Conservation (phyloP, 2,329 filamentous ascomycete species). For the Fusarium tricinctum region DNA sequence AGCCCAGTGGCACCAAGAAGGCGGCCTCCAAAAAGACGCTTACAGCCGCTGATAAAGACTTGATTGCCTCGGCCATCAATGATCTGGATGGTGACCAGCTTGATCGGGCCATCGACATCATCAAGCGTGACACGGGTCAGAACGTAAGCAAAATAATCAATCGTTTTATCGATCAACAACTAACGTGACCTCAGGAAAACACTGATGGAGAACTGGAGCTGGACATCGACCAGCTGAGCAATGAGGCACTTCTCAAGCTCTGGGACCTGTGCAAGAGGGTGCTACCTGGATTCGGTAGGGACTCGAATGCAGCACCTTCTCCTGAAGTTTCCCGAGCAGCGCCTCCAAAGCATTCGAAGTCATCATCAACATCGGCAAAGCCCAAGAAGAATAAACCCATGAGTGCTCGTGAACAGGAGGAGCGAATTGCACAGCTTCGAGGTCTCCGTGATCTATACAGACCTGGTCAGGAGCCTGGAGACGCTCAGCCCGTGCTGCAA, state of each 20-base stretch:
- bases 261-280: constrained; percentile 62
- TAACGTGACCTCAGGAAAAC: constrained; percentile 62
- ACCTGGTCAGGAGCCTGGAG: constrained; percentile 52
- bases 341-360: constrained; percentile 50
- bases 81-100: constrained; percentile 84
- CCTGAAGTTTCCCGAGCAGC: constrained; percentile 52
- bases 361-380: constrained; percentile 59
- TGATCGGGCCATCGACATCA: constrained; percentile 86
- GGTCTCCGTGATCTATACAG: constrained; percentile 64
- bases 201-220: constrained; percentile 71
- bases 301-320: constrained; percentile 49
- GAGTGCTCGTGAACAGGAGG: constrained; percentile 78
- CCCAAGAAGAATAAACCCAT: constrained; percentile 83
- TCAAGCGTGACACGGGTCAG: constrained; percentile 85
- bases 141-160: constrained; percentile 67
- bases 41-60: constrained; percentile 87
- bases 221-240: constrained; percentile 70
- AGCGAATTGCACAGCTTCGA: constrained; percentile 72
- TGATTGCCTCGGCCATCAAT: constrained; percentile 88
- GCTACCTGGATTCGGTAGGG: constrained; percentile 58
- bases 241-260: constrained; percentile 67
- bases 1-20: constrained; percentile 61
- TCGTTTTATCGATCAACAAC: background rate
- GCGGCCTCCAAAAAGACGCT: constrained; percentile 64
- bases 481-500: constrained; percentile 47